Base-by-base conservation (phyloP, 495 filamentous ascomycete genomes). In the Hypomontagnella submonticulosa region DNA sequence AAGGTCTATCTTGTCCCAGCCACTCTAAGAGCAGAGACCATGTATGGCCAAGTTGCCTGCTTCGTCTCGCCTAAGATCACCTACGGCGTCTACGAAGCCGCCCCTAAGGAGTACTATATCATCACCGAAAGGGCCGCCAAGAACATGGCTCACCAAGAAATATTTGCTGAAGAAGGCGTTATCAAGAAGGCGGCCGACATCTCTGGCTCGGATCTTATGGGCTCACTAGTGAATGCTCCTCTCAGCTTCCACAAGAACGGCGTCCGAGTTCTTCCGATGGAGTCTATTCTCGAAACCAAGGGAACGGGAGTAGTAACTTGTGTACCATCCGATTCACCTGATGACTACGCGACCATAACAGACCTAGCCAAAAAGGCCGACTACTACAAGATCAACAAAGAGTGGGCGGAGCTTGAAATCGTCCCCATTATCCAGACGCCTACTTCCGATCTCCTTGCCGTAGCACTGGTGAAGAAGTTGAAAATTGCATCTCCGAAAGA, bases 401-500 rank as follows among this genome's bases (percentile, higher is more conserved):
- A 98, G 72, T 99, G 95, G 95, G 93, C 88, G 3, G 88, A 95
- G 71, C 78, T 95, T 41, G 92, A 96, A 56, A 92, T 97, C 57
- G 58, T 87, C 48, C 91, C 93, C 41, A 89, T 99, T 63, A 97
- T 99, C 61, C 83, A 92, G 32, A 98, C 95, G 7, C 94, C 94
- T 1, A 88, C 88, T 12, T 93, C 91, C 34, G 88, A 96, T 73
- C 80, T 95, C 57, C 88, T 91, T 33, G 95, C 95, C 4, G 86
- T 88, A 57, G 85, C 88, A 52, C 80, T 99, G 42, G 91, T 96
- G 41, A 91, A 97, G 80, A 87, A 94, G 73, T 82, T 97, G 71
- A 99, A 99, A 83, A 99, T 99, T 74, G 88, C 90, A 68, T 97
- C 93, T 4, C 93, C 95, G 54, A 99, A 97, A 77, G 95, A 99